phyloP scores from a whole-genome alignment of 345 rosid species.

The Hibiscus syriacus region DNA sequence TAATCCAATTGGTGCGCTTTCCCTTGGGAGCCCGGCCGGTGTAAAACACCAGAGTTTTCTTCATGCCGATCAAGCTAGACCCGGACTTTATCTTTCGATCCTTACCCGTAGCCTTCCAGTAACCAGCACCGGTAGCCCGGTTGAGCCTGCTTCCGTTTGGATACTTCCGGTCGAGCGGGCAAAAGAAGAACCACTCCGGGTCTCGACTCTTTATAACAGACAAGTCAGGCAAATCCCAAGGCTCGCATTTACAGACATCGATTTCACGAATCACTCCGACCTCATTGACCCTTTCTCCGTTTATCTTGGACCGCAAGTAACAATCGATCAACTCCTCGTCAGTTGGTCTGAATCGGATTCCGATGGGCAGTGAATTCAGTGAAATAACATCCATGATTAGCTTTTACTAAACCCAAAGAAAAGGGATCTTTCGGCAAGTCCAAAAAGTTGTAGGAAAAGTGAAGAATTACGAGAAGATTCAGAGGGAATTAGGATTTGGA shows the following conservation, averaged over 20 bases:
- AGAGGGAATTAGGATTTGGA: not conserved
- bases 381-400: slow-evolving; percentile 18
- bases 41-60: slow-evolving; percentile 89
- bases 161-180: slow-evolving; percentile 85
- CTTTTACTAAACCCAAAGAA: not conserved
- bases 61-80: slow-evolving; percentile 56
- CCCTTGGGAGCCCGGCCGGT: slow-evolving; percentile 86
- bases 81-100: slow-evolving; percentile 70
- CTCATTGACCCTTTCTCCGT: no score
- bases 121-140: slow-evolving; percentile 70
- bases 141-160: slow-evolving; percentile 75
- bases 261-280: no score
- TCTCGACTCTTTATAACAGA: no score
- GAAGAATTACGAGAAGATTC: not conserved
- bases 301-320: slow-evolving; percentile 70
- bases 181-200: slow-evolving; percentile 99
- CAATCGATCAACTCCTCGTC: slow-evolving; percentile 70
- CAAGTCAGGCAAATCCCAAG: no score
- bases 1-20: slow-evolving; percentile 68
- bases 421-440: not conserved
- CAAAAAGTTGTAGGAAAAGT: not conserved
- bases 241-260: no score
- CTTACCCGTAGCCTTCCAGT: slow-evolving; percentile 96
- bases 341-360: slow-evolving; percentile 84
- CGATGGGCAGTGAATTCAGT: slow-evolving; percentile 61